Percentiles rank a stretch among this genome's conserved stretches.
Conservation (phyloP, 1,284 basidiomycete species). For the Mycena sp. region DNA sequence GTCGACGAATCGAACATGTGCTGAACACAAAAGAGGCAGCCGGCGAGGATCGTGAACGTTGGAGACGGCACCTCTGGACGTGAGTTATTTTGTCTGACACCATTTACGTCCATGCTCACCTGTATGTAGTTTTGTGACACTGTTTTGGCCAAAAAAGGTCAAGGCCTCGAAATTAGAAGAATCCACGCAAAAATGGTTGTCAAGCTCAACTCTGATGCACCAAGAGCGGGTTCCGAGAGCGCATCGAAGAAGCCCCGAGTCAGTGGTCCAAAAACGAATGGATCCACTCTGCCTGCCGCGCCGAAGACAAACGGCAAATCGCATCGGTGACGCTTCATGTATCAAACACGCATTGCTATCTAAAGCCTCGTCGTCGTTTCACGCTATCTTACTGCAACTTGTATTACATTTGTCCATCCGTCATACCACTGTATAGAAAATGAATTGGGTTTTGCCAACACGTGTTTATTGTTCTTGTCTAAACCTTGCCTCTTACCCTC, state of each 20-base stretch:
- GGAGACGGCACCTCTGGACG: slow-evolving; percentile 97
- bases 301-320: slow-evolving; percentile 62
- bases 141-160: slow-evolving; percentile 98
- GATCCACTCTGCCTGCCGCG: slow-evolving; percentile 46
- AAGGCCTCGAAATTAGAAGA: slow-evolving; percentile 91
- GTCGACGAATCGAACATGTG: slow-evolving; percentile 90
- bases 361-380: slow-evolving; percentile 4
- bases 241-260: slow-evolving; percentile 64
- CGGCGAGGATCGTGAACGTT: slow-evolving; percentile 84
- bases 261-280: slow-evolving; percentile 61
- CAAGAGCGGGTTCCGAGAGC: slow-evolving; percentile 55
- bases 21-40: slow-evolving; percentile 79
- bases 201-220: slow-evolving; percentile 68
- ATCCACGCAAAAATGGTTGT: slow-evolving; percentile 95
- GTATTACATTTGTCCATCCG: slow-evolving; percentile 10
- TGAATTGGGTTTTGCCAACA: slow-evolving; percentile 11
- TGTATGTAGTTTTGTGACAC: slow-evolving; percentile 80
- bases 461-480: slow-evolving; percentile 4
- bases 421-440: slow-evolving; percentile 22
- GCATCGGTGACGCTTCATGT: slow-evolving; percentile 49
- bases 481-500: not conserved
- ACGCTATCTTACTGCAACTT: slow-evolving; percentile 26
- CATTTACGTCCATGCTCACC: slow-evolving; percentile 21
- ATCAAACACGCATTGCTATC: slow-evolving; percentile 28
- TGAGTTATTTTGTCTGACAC: slow-evolving; percentile 57